A percentile compares a stretch with the other conserved stretches of the same genome.
Conservation (phyloP, 768 basidiomycete species). For the Asterophora parasitica region DNA sequence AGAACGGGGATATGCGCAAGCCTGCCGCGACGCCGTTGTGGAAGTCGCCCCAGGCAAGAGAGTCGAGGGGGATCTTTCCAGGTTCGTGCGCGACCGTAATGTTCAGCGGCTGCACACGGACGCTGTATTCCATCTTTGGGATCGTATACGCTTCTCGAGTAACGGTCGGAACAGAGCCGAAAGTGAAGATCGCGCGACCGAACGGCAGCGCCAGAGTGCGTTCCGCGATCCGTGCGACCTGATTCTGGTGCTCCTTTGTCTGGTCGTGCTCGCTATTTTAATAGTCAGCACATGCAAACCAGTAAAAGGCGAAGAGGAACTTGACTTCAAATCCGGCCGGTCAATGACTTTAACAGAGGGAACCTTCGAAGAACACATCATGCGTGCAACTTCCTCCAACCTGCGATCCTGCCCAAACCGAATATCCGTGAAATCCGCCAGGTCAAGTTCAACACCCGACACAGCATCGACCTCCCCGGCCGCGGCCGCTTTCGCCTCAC, state of each 20-base stretch:
- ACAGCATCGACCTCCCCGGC: constrained; percentile 52
- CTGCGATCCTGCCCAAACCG: constrained; percentile 89
- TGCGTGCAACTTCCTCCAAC: constrained; percentile 85
- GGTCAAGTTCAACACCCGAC: constrained; percentile 68
- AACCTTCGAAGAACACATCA: constrained; percentile 77
- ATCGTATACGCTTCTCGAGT: constrained; percentile 75
- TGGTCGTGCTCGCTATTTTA: constrained; percentile 77
- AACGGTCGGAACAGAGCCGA: constrained; percentile 71
- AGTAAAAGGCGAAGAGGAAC: constrained; percentile 12
- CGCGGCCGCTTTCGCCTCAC: constrained; percentile 45
- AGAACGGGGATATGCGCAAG: constrained; percentile 73
- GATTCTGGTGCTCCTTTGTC: constrained; percentile 77
- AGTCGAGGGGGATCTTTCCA: constrained; percentile 72
- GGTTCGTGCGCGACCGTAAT: constrained; percentile 57
- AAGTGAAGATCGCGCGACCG: constrained; percentile 90
- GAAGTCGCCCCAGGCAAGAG: constrained; percentile 90
- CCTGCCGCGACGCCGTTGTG: constrained; percentile 96
- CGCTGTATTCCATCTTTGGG: constrained; percentile 72
- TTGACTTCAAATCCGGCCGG: constrained; percentile 66
- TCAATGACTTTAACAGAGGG: constrained; percentile 62
- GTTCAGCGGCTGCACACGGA: constrained; percentile 73
- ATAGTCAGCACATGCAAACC: constrained; percentile 1
- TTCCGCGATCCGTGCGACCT: constrained; percentile 76
- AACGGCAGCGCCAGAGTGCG: constrained; percentile 87
- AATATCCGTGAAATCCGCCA: constrained; percentile 73